A percentile compares a stretch with the other conserved stretches of the same genome.
Conservation (phyloP, 768 basidiomycete species). For the Pleurotus djamor region DNA sequence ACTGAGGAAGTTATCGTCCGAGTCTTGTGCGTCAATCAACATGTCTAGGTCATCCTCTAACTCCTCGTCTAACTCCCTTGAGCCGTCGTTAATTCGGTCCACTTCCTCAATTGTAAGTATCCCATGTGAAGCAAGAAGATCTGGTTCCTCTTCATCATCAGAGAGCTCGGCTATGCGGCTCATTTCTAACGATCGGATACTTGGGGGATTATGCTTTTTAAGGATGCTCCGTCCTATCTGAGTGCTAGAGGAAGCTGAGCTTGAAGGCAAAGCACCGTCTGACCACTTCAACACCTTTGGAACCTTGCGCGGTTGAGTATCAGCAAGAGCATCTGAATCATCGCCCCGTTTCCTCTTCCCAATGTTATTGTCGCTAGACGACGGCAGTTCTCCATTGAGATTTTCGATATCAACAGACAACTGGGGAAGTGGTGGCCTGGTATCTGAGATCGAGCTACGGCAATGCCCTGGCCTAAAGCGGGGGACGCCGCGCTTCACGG, state of each 20-base stretch:
- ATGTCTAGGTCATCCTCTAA: conserved; percentile 4
- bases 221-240: conserved; percentile 1
- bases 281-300: conserved; percentile 5
- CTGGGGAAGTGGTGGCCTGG: background rate
- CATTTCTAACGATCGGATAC: conserved; percentile 2
- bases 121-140: background rate
- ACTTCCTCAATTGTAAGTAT: background rate
- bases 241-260: background rate
- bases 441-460: background rate
- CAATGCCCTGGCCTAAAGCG: background rate
- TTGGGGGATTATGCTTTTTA: conserved; percentile 5
- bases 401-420: background rate
- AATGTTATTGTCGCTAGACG: background rate
- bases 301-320: background rate
- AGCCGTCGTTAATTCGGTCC: conserved; percentile 3
- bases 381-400: background rate
- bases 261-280: background rate
- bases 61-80: conserved; percentile 2
- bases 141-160: background rate
- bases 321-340: background rate
- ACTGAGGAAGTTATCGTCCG: conserved; percentile 5
- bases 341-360: conserved; percentile 3
- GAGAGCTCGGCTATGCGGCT: conserved; percentile 7
- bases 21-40: conserved; percentile 4
- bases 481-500: background rate